These are phyloP conservation scores for Clavispora fructus DNA, from an alignment of 805 yeast genomes.

Conservation along the genomic window DNA sequence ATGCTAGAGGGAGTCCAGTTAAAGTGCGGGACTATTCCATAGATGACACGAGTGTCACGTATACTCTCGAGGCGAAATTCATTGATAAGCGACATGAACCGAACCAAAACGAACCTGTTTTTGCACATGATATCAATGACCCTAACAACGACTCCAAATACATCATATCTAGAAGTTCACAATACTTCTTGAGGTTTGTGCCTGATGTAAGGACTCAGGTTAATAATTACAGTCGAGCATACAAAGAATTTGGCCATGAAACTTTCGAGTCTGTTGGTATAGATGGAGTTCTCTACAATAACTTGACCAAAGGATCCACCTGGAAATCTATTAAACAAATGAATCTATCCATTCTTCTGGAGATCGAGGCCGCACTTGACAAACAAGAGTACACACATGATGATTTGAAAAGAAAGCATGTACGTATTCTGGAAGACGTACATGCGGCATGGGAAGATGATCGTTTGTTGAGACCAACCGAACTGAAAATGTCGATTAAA, in stretches of 20 bases:
- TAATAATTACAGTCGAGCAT: slow-evolving; percentile 20
- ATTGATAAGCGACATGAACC: slow-evolving; percentile 40
- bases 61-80: slow-evolving; percentile 50
- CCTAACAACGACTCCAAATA: slow-evolving; percentile 28
- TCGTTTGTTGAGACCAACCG: neutral
- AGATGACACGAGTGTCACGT: slow-evolving; percentile 43
- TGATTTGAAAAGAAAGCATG: slow-evolving; percentile 30
- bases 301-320: slow-evolving; percentile 22
- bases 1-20: slow-evolving; percentile 49
- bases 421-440: slow-evolving; percentile 9
- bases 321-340: slow-evolving; percentile 28
- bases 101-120: slow-evolving; percentile 23
- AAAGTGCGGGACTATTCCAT: slow-evolving; percentile 42
- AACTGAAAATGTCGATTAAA: neutral
- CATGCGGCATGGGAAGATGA: neutral
- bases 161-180: slow-evolving; percentile 30
- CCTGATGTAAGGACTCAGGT: slow-evolving; percentile 32
- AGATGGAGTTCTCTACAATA: slow-evolving; percentile 28
- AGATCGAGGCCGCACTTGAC: slow-evolving; percentile 28
- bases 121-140: slow-evolving; percentile 34
- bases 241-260: slow-evolving; percentile 20
- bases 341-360: slow-evolving; percentile 29
- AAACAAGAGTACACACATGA: slow-evolving; percentile 21
- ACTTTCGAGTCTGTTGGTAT: slow-evolving; percentile 29
- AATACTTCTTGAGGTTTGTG: slow-evolving; percentile 34